Conservation (phyloP, 2,329 filamentous ascomycete genomes). For the Zymoseptoria brevis region DNA sequence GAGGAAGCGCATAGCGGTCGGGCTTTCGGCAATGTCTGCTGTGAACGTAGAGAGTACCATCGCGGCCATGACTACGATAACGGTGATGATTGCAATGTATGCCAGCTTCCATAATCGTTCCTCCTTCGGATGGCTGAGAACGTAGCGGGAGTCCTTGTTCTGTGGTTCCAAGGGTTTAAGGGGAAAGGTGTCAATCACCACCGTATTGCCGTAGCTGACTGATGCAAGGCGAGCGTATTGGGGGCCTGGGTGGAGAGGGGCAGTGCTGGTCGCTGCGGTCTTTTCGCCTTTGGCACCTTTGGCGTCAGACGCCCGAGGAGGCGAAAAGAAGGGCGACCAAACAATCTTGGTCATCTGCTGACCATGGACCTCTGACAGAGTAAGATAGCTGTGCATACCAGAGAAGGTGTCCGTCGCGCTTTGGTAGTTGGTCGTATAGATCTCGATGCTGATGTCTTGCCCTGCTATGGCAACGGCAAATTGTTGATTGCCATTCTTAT, state of each 20-base stretch:
- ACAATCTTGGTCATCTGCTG: constrained; percentile 51
- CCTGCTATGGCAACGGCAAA: constrained; percentile 73
- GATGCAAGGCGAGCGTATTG: constrained; percentile 70
- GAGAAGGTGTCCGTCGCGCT: constrained; percentile 39
- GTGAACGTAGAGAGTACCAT: constrained; percentile 59
- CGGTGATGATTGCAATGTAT: constrained; percentile 49
- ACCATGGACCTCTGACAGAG: constrained; percentile 48
- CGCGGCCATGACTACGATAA: constrained; percentile 56
- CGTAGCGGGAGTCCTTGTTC: constrained; percentile 53
- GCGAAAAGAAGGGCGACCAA: constrained; percentile 40
- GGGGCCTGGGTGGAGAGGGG: constrained; percentile 29
- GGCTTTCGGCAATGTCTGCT: constrained; percentile 17
- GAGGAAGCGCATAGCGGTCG: constrained; percentile 33
- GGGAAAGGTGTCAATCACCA: constrained; percentile 71
- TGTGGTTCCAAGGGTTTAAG: constrained; percentile 46
- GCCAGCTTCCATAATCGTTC: constrained; percentile 46
- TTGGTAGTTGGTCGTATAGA: constrained; percentile 71
- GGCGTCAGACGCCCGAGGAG: constrained; percentile 22
- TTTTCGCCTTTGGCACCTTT: constrained; percentile 16
- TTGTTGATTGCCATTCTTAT: constrained; percentile 59
- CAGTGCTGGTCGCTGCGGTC: constrained; percentile 11
- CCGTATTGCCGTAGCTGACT: constrained; percentile 70
- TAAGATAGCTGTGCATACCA: constrained; percentile 43
- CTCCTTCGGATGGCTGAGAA: constrained; percentile 53
- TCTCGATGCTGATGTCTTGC: constrained; percentile 67